phyloP scores from a whole-genome alignment of 139 green algal species.

The Gonium pectorale region DNA sequence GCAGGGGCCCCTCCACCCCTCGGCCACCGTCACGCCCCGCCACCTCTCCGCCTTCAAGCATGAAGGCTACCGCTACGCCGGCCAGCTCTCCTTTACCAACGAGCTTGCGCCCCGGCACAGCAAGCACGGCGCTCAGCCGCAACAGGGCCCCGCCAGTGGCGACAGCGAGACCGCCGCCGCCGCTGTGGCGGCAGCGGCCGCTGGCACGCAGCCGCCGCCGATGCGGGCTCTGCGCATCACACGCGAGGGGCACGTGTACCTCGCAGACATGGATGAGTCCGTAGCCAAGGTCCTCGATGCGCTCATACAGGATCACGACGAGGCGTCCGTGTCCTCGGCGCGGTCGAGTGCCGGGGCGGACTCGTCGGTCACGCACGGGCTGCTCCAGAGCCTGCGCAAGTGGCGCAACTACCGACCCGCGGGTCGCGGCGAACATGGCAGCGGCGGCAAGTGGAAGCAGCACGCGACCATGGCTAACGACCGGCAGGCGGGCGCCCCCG shows the following conservation, averaged over 20 bases:
- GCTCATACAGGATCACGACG: background rate
- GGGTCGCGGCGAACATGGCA: background rate
- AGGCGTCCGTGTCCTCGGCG: too few species aligned
- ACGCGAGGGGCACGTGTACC: slow-evolving; percentile 32
- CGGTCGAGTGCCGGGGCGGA: too few species aligned
- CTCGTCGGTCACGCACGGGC: background rate
- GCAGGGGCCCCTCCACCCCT: background rate
- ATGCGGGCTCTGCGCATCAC: slow-evolving; percentile 21
- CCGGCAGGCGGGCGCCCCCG: too few species aligned
- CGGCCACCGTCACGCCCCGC: background rate
- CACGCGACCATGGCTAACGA: background rate
- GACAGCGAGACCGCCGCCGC: background rate
- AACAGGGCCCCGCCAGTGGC: background rate
- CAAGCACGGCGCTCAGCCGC: background rate
- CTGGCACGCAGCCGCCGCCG: background rate
- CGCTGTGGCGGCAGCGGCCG: background rate
- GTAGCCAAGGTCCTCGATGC: slow-evolving; percentile 8
- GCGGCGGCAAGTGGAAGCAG: slow-evolving; percentile 18
- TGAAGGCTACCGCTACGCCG: slow-evolving; percentile 35
- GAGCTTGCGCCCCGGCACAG: background rate
- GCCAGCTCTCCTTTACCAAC: background rate
- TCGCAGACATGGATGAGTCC: slow-evolving; percentile 17
- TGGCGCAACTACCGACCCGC: slow-evolving; percentile 13
- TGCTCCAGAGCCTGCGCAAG: slow-evolving; percentile 15
- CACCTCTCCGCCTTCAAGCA: slow-evolving; percentile 21